Evolutionary conservation across 768 basidiomycete genomes (phyloP).

Genomic region (Pisolithus orientalis): DNA sequence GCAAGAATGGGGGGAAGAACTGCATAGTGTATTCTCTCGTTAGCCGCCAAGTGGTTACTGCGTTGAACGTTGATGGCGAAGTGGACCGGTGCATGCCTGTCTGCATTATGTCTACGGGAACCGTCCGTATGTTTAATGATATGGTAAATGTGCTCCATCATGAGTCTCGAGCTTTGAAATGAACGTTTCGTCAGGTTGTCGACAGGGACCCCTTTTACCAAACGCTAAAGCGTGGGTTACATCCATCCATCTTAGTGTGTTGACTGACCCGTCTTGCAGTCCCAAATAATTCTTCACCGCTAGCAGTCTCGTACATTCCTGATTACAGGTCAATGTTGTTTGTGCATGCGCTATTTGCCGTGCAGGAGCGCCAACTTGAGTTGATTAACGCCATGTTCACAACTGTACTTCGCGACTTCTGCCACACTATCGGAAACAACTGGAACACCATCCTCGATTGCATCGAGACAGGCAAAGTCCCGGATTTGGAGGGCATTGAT

Average conservation of each 20-base stretch:
- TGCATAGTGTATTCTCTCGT: conserved; percentile 18
- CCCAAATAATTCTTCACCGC: conserved; percentile 10
- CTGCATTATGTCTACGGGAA: conserved; percentile 18
- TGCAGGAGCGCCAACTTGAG: conserved; percentile 15
- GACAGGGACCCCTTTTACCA: conserved; percentile 8
- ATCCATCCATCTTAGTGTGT: no score
- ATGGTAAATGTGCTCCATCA: conserved; percentile 5
- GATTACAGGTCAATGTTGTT: conserved; percentile 18
- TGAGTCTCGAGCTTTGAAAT: background rate
- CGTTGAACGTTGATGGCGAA: conserved; percentile 5
- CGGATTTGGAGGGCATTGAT: conserved; percentile 8
- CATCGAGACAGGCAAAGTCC: conserved; percentile 11
- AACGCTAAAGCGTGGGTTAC: conserved; percentile 2
- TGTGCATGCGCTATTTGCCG: conserved; percentile 16
- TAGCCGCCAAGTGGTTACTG: conserved; percentile 7
- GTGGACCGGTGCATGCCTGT: conserved; percentile 10
- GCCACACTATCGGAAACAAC: conserved; percentile 12
- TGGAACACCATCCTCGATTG: conserved; percentile 16
- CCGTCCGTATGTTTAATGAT: conserved; percentile 15
- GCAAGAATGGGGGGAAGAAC: conserved; percentile 9
- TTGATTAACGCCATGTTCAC: conserved; percentile 18
- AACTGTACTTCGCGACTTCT: conserved; percentile 17
- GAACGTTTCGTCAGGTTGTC: conserved; percentile 7
- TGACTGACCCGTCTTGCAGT: conserved; percentile 1
- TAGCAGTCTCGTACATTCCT: conserved; percentile 13